Evolutionary conservation across 2,329 filamentous ascomycete species (phyloP), one percentile per base, ranked within the genome.

Genomic region (Stemphylium vesicarium): DNA sequence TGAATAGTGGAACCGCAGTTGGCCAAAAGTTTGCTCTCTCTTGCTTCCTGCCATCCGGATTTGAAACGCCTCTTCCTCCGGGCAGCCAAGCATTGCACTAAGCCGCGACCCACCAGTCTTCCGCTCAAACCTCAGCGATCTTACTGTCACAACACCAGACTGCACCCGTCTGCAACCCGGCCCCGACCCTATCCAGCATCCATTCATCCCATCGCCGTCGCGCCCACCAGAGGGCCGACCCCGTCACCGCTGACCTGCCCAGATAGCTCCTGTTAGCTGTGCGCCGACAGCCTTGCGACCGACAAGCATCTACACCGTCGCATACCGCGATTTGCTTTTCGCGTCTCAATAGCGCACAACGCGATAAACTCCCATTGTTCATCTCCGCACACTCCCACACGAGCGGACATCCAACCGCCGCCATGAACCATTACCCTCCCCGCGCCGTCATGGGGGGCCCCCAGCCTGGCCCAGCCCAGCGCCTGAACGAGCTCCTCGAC

Each of bases 401-500:
- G 36, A 41, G 52, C 44, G 47, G 53, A 15, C 20, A 7, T 32
- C 32, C 3, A 33, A 10, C 38, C 37, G 53, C 50, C 52, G 77
- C 68, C 65, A 96, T 97, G 92, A 73, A 74, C 55, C 70, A 73
- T 53, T 96, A 96, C 78, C 90, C 85, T 70, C 92, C 96, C 82
- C 91, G 91, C 74, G 26, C 26, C 26, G 89, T 88, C 76, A 89
- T 96, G 84, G 88, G 87, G 60, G 79, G 81, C 60, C 72, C 72
- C 59, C 73, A 73, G 49, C 69, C 62, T 63, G 85, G 82, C 63
- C 88, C 86, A 64, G 88, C 90, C 56, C 84, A 82, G 79, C 92
- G 95, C 65, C 83, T 98, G 68, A 92, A 90, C 65, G 94, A 99
- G 82, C 86, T 98, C 62, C 84, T 99, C 72, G 94, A 98, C 53